Conservation (phyloP, 208 protist genomes). For the Acanthamoeba quina region DNA sequence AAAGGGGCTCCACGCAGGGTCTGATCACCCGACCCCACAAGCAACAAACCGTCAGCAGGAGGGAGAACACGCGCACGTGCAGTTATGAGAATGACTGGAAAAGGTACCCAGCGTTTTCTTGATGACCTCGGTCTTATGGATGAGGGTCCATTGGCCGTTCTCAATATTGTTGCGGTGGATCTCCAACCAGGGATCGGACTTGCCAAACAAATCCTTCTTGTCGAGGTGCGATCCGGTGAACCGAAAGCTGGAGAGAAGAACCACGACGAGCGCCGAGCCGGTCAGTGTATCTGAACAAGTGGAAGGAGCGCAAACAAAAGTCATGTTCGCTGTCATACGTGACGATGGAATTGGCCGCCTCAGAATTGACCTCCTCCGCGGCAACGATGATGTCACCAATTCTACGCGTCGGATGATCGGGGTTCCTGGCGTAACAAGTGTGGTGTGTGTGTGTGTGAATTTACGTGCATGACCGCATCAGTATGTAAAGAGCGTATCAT, state of each 20-base stretch:
- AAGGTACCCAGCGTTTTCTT: constrained; percentile 72
- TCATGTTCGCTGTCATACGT: neutral
- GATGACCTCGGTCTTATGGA: constrained; percentile 79
- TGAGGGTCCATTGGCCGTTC: constrained; percentile 34
- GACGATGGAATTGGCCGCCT: neutral
- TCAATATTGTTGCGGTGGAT: constrained; percentile 52
- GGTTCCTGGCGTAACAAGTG: too few species aligned
- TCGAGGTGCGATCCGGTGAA: constrained; percentile 66
- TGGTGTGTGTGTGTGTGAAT: neutral
- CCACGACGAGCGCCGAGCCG: too few species aligned
- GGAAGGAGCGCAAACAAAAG: too few species aligned
- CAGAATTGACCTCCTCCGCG: neutral
- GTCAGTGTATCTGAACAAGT: too few species aligned
- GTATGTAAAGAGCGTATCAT: too few species aligned
- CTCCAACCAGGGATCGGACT: constrained; percentile 49
- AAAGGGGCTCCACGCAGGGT: constrained; percentile 30
- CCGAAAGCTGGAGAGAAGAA: neutral
- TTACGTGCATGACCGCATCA: too few species aligned
- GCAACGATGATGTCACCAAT: neutral
- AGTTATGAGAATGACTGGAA: too few species aligned
- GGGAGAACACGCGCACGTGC: too few species aligned
- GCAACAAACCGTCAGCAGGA: too few species aligned
- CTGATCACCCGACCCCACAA: too few species aligned
- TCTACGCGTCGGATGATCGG: neutral
- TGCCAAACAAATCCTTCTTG: constrained; percentile 81